phyloP scores from a whole-genome alignment of 1,284 basidiomycete genomes.

The Sanguinoderma infundibulare region DNA sequence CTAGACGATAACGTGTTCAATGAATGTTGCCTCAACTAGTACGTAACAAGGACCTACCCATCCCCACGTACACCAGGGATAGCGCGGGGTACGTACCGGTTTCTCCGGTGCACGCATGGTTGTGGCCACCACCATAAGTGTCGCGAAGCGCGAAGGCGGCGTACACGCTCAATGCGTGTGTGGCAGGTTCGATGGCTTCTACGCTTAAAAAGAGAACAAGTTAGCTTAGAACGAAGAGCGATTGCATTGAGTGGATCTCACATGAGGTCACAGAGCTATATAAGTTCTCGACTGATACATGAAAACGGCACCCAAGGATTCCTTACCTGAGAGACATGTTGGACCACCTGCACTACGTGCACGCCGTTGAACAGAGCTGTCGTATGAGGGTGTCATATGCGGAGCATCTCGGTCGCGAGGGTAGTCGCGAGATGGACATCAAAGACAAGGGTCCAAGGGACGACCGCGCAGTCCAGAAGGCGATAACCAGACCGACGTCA shows the following conservation, averaged over 20 bases:
- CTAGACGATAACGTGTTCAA: slow-evolving; percentile 2
- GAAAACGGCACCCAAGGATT: neutral
- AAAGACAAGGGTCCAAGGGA: neutral
- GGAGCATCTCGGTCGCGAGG: neutral
- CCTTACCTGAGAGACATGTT: neutral
- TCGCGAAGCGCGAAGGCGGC: neutral
- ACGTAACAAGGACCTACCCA: slow-evolving; percentile 13
- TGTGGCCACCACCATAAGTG: neutral
- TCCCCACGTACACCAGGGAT: slow-evolving; percentile 4
- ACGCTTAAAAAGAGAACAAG: neutral
- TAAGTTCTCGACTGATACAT: neutral
- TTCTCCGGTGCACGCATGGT: neutral
- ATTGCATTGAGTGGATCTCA: slow-evolving; percentile 2
- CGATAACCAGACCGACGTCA: neutral
- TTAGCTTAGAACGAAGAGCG: neutral
- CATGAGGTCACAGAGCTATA: neutral
- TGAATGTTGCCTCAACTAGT: neutral
- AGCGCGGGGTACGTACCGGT: neutral
- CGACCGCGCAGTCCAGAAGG: slow-evolving; percentile 1
- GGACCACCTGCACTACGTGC: neutral
- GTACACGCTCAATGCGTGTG: neutral
- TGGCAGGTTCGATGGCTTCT: neutral
- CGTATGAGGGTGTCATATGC: neutral
- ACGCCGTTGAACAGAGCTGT: neutral
- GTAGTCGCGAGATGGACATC: neutral